Base-by-base conservation (phyloP, 371 early-diverging fungal species). In the Circinella umbellata region DNA sequence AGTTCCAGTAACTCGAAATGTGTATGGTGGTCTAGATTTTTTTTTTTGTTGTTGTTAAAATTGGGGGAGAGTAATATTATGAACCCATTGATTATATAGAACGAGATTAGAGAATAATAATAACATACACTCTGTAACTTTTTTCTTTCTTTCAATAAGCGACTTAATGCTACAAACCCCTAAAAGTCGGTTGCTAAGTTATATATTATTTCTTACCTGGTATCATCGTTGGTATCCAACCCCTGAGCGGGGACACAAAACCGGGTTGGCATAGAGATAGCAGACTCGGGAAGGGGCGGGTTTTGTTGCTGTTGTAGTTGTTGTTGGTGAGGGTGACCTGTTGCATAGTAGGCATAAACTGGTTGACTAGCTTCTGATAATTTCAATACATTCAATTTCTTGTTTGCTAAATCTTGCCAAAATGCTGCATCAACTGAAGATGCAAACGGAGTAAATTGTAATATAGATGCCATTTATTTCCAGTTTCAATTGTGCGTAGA, bases 361-460 rank as follows among this genome's bases (percentile, higher is more conserved):
- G 73, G 27, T 20, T 80, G 72, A 27, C 82, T 75, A 3, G 83
- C 81, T 57, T 94, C 90, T 73, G 93, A 92, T 34, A 96, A 88
- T 65, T 87, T 87, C 67, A 92, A 88, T 35, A 88, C 75, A 73
- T 97, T 89, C 64, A 97, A 88, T 81, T 97, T 97, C 64, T 88
- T 88, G n/a, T 85, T 79, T 0, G 91, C 87, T 8, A 97, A 82
- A 7, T 88, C 76, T 68, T 94, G 92, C 98, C 98, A 97, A 74
- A 97, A 97, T 42, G 94, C 86, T 4, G 95, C 91, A 70, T 95
- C 95, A 2, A 96, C 94, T 14, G 92, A 91, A 38, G 94, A 94
- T 36, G 81, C 77, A 75, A 95, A 93, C 8, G 93, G 88, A 62
- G 92, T 89, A 75, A 95, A 97, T 76, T 93, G 95, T 13, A 97